Conservation (phyloP, 129 eudicot species). For the Lonicera japonica region DNA sequence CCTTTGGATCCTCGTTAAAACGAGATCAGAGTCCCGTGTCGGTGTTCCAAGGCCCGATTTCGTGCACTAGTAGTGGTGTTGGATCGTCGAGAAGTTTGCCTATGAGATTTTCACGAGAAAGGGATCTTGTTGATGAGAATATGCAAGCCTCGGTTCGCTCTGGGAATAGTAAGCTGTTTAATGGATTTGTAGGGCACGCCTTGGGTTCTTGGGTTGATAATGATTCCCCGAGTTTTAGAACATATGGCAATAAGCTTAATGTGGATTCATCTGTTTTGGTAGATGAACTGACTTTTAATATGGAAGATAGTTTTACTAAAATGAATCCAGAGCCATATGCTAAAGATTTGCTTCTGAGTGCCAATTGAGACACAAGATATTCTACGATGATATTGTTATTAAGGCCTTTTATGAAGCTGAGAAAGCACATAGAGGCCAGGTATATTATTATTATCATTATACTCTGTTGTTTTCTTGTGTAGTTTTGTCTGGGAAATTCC, state of each 20-base stretch:
- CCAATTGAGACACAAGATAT: constrained; percentile 63
- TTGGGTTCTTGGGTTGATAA: constrained; percentile 60
- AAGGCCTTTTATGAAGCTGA: constrained; percentile 89
- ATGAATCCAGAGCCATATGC: constrained; percentile 22
- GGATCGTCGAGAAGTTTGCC: constrained; percentile 35
- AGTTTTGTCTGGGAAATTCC: neutral
- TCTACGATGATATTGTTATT: constrained; percentile 56
- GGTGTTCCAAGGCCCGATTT: constrained; percentile 63
- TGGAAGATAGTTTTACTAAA: constrained; percentile 58
- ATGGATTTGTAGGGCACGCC: constrained; percentile 49
- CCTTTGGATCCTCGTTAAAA: constrained; percentile 39
- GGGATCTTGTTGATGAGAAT: constrained; percentile 10
- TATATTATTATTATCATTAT: neutral
- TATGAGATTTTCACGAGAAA: constrained; percentile 22
- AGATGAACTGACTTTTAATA: constrained; percentile 75
- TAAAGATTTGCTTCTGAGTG: constrained; percentile 46
- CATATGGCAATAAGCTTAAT: constrained; percentile 21
- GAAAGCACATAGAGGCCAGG: constrained; percentile 79
- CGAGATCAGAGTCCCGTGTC: constrained; percentile 91
- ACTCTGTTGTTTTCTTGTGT: neutral
- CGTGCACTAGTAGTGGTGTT: constrained; percentile 29
- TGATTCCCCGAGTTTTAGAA: constrained; percentile 36
- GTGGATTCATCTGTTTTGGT: constrained; percentile 12
- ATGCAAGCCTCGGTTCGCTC: constrained; percentile 25
- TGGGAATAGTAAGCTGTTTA: constrained; percentile 21